Conservation (phyloP, 208 protist genomes). For the Trypanosomatidae sp. region DNA sequence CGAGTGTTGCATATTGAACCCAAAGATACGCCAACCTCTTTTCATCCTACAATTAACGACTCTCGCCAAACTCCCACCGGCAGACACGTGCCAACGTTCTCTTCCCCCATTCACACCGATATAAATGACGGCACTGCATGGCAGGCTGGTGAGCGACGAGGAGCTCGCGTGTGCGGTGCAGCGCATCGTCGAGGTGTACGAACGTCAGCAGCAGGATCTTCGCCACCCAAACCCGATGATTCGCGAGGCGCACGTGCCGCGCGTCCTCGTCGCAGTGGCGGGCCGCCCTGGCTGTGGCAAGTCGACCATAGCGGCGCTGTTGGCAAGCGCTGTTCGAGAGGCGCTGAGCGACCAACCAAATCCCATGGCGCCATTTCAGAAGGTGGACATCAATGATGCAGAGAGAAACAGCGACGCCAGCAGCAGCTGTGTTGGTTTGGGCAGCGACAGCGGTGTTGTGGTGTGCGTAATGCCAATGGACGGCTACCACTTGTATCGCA, state of each 20-base stretch:
- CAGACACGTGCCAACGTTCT: background rate
- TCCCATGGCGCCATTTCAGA: constrained; percentile 10
- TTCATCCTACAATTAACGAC: background rate
- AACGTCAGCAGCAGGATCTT: constrained; percentile 16
- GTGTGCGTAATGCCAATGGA: constrained; percentile 81
- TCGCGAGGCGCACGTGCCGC: constrained; percentile 24
- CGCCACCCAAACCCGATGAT: constrained; percentile 22
- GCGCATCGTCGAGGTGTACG: constrained; percentile 22
- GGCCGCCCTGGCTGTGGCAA: constrained; percentile 84
- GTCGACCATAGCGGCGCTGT: constrained; percentile 38
- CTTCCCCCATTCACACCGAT: background rate
- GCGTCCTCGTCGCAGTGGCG: constrained; percentile 68
- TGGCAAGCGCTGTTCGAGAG: constrained; percentile 45
- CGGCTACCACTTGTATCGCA: constrained; percentile 76
- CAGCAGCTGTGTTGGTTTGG: background rate
- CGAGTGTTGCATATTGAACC: background rate
- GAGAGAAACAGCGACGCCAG: constrained; percentile 5
- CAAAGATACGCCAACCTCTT: background rate
- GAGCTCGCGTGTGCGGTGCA: constrained; percentile 20
- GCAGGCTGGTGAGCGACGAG: constrained; percentile 9
- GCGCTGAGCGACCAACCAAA: constrained; percentile 18
- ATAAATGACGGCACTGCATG: constrained; percentile 7
- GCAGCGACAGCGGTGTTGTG: constrained; percentile 20
- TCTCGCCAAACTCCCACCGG: background rate
- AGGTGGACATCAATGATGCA: constrained; percentile 15